phyloP scores from a whole-genome alignment of 2,329 filamentous ascomycete species.

The Harringtonia aguacate region DNA sequence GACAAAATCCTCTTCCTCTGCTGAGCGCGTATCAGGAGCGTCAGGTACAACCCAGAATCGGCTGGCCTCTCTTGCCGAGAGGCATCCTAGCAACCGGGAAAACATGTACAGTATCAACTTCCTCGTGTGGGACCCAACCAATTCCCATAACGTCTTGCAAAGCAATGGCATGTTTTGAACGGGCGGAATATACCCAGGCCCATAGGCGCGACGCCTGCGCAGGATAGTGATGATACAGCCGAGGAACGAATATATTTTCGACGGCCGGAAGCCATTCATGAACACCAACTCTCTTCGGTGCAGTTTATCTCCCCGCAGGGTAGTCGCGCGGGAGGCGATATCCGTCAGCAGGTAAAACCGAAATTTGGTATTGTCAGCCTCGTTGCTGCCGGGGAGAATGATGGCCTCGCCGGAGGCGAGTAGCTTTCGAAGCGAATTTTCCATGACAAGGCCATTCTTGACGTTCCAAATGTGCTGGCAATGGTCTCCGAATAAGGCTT shows the following conservation, averaged over 20 bases:
- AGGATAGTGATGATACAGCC: not conserved
- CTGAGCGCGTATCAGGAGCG: no score
- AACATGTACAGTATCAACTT: conserved; percentile 1
- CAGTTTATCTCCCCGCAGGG: no score
- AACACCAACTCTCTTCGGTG: no score
- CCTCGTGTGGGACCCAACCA: not conserved
- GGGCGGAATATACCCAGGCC: not conserved
- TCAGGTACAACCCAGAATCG: conserved; percentile 2
- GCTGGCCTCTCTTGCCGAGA: not conserved
- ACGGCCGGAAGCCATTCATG: no score
- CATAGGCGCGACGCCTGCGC: not conserved
- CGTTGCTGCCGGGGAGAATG: not conserved
- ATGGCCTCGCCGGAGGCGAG: not conserved
- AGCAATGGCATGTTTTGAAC: not conserved
- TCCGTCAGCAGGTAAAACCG: not conserved
- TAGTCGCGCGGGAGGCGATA: no score
- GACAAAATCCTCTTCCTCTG: no score
- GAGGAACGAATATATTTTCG: conserved; percentile 1
- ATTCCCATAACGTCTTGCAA: not conserved
- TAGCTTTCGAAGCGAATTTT: not conserved
- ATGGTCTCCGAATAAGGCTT: not conserved
- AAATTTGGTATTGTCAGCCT: not conserved
- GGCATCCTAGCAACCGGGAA: not conserved
- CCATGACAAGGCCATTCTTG: conserved; percentile 1
- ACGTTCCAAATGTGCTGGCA: not conserved